phyloP scores from a whole-genome alignment of 805 yeast species.

The Wickerhamiella bombiphila region DNA sequence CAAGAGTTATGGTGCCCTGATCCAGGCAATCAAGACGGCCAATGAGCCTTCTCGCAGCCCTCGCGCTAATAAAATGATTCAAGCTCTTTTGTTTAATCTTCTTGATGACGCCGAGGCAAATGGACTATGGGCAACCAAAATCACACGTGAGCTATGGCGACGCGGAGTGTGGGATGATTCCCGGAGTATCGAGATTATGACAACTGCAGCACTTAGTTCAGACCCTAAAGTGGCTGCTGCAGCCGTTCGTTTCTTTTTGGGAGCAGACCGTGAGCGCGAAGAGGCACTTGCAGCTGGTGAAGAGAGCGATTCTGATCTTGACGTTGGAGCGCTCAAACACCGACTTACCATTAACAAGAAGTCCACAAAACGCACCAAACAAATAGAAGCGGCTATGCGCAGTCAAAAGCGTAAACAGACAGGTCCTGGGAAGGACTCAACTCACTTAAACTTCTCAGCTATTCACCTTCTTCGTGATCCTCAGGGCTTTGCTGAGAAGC shows the following conservation, averaged over 20 bases:
- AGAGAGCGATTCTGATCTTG: slow-evolving; percentile 53
- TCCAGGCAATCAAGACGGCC: slow-evolving; percentile 63
- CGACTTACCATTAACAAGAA: slow-evolving; percentile 73
- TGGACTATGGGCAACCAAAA: slow-evolving; percentile 91
- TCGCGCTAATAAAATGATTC: slow-evolving; percentile 76
- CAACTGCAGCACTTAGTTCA: slow-evolving; percentile 81
- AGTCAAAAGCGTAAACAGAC: slow-evolving; percentile 38
- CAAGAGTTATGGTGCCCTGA: slow-evolving; percentile 66
- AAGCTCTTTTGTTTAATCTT: slow-evolving; percentile 77
- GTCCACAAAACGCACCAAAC: slow-evolving; percentile 63
- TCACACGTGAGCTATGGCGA: slow-evolving; percentile 93
- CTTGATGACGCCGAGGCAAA: slow-evolving; percentile 68
- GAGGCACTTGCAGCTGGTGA: slow-evolving; percentile 56
- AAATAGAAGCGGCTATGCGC: slow-evolving; percentile 60
- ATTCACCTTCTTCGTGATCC: slow-evolving; percentile 91
- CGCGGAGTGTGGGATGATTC: slow-evolving; percentile 98
- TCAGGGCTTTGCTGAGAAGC: slow-evolving; percentile 86
- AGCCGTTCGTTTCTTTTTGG: slow-evolving; percentile 81
- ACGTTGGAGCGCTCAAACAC: slow-evolving; percentile 61
- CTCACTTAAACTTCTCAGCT: slow-evolving; percentile 83
- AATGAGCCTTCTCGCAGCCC: slow-evolving; percentile 85
- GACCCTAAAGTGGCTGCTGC: slow-evolving; percentile 78
- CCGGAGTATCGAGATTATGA: slow-evolving; percentile 93
- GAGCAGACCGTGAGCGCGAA: slow-evolving; percentile 89
- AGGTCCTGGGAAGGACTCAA: slow-evolving; percentile 39